A percentile compares a stretch with the other conserved stretches of the same genome.
phyloP scores from a whole-genome alignment of 2,329 filamentous ascomycete genomes.

The Akanthomyces lecanii region DNA sequence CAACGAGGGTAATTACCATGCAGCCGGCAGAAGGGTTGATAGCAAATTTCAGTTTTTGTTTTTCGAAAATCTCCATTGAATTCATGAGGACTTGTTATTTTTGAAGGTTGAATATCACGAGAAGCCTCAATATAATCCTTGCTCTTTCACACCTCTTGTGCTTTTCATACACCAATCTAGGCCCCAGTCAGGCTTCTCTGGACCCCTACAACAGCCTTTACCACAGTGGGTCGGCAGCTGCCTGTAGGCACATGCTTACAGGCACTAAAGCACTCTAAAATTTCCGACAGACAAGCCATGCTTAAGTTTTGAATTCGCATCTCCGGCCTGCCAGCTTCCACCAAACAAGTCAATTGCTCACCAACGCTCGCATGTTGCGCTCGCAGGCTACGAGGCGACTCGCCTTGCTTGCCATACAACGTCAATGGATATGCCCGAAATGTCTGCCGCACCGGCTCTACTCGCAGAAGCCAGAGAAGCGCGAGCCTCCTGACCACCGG shows the following conservation, averaged over 20 bases:
- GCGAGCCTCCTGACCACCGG: slow-evolving; percentile 51
- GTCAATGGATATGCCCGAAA: slow-evolving; percentile 31
- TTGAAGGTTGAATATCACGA: no score
- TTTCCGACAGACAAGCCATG: not conserved
- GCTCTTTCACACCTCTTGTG: not conserved
- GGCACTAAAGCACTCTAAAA: not conserved
- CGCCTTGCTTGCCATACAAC: slow-evolving; percentile 19
- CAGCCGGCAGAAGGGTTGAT: no score
- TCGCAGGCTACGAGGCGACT: slow-evolving; percentile 23
- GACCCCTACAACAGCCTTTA: not conserved
- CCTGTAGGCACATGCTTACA: not conserved
- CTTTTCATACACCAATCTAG: not conserved
- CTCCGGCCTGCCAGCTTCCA: not conserved
- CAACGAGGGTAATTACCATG: no score
- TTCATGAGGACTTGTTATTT: no score
- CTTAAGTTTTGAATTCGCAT: not conserved
- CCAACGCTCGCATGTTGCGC: slow-evolving; percentile 29
- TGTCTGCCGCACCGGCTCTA: slow-evolving; percentile 28
- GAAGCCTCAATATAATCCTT: no score
- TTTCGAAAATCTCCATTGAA: no score
- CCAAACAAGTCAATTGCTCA: slow-evolving; percentile 10
- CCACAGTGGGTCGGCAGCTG: slow-evolving; percentile 2
- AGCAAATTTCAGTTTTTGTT: no score
- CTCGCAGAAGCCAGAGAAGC: slow-evolving; percentile 27
- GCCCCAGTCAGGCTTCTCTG: not conserved